Evolutionary conservation across 2,329 filamentous ascomycete genomes (phyloP), one percentile per base, ranked within the genome.

Genomic region (Elsinoe ampelina): DNA sequence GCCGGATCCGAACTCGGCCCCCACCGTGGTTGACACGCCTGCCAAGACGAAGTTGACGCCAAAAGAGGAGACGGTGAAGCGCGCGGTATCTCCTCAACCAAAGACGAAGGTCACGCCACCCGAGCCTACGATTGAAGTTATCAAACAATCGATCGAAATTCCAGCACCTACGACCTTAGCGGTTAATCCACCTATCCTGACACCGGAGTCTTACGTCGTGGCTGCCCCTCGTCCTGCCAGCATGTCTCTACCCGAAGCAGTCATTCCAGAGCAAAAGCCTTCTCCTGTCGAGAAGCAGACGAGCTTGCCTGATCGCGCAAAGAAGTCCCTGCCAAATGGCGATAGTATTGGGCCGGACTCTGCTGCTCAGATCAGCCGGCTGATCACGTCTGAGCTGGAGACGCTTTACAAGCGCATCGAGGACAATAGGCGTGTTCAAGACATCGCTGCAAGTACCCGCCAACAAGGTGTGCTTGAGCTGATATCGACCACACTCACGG

Each of bases 381-480:
- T 45, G 17, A 38, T 56, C n/a, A 56, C 67, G 58, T 71, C 70
- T 34, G 72, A 72, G 52, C 78, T 85, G 19, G 77, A 80, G 34
- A 70, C 70, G 7, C 70, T 85, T 41, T 80, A 84, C 65, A 75
- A 75, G 59, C 80, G 80, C 43, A 77, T 86, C 72, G 86, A 77
- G 69, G 83, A 87, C 50, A 90, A 95, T 63, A 80, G 80, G 64
- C 79, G 81, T 57, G 77, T 80, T 42, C 78, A 83, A 65, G 82
- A 84, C 65, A 81, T 81, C 52, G 77, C 82, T 15, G 77, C 79
- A 38, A 75, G 78, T 39, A 79, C 82, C n/a, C 83, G 84, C 66
- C 84, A 87, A 65, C 83, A 87, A 63, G 81, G 84, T 39, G 77
- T 88, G 17, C 76, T 89, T 42, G 81, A 82, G 26, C 71, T 87